phyloP scores from a whole-genome alignment of 2,329 filamentous ascomycete genomes.

The Fusarium haematococcum region DNA sequence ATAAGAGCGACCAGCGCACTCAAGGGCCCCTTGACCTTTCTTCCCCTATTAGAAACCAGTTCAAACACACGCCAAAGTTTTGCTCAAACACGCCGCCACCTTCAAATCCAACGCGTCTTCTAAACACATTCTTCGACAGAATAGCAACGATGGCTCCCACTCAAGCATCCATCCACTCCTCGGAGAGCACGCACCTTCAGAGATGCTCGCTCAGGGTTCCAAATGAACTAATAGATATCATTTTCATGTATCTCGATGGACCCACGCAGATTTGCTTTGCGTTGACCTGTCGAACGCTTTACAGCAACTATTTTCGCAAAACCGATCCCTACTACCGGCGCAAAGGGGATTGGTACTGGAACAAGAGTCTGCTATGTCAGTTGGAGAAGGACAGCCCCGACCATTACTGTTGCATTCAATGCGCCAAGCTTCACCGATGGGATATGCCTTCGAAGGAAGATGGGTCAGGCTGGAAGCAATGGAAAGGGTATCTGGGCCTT shows the following conservation, averaged over 20 bases:
- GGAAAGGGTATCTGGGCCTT: not conserved
- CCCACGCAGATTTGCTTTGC: not conserved
- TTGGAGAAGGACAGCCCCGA: not conserved
- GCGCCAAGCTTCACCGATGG: not conserved
- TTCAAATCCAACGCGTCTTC: not conserved
- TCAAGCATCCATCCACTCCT: not conserved
- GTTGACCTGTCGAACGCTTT: not conserved
- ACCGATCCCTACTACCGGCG: not conserved
- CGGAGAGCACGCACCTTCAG: not conserved
- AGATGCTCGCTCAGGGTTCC: not conserved
- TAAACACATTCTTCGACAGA: not conserved
- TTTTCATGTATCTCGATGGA: not conserved
- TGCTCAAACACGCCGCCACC: not conserved
- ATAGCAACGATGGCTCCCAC: not conserved
- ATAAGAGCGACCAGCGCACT: not conserved
- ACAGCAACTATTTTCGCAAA: not conserved
- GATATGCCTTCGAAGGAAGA: not conserved
- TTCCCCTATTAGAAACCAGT: not conserved
- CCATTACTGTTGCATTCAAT: not conserved
- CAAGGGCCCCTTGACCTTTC: not conserved
- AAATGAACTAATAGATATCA: not conserved
- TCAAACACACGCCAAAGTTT: not conserved
- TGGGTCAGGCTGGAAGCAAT: not conserved
- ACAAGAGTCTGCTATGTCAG: not conserved
- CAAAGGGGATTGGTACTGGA: not conserved